Conservation (phyloP, 805 yeast genomes). For the Starmerella stellata region DNA sequence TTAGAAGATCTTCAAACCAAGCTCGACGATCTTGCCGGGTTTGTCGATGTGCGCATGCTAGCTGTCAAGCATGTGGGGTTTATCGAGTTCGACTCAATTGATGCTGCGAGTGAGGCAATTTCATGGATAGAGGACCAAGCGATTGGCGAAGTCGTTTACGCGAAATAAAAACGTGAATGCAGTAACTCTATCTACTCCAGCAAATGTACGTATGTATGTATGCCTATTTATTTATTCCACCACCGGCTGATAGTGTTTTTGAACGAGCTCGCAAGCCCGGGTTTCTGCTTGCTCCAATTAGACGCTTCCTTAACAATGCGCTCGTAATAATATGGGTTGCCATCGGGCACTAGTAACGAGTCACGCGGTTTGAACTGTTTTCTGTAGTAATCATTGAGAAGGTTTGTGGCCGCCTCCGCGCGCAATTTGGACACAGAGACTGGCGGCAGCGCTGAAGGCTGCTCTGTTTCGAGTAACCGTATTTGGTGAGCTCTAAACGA, state of each 20-base stretch:
- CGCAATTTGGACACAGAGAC: slow-evolving; percentile 17
- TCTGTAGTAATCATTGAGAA: slow-evolving; percentile 12
- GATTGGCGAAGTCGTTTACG: slow-evolving; percentile 11
- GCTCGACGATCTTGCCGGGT: slow-evolving; percentile 41
- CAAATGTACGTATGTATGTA: too few relatives aligned
- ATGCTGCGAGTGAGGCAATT: slow-evolving; percentile 10
- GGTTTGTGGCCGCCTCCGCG: slow-evolving; percentile 14
- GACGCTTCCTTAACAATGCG: slow-evolving; percentile 48
- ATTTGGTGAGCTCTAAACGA: slow-evolving; percentile 33
- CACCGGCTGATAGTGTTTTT: background rate
- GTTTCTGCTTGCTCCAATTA: background rate
- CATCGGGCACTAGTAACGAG: slow-evolving; percentile 59
- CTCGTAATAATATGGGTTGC: slow-evolving; percentile 62
- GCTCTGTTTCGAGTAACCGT: slow-evolving; percentile 24
- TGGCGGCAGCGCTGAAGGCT: slow-evolving; percentile 15
- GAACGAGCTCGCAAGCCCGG: background rate
- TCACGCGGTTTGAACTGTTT: slow-evolving; percentile 24
- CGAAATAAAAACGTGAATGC: too few relatives aligned
- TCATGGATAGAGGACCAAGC: background rate
- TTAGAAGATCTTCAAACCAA: slow-evolving; percentile 27
- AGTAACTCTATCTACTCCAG: too few relatives aligned
- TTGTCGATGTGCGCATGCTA: slow-evolving; percentile 48
- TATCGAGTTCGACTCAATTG: slow-evolving; percentile 40
- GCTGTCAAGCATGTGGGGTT: slow-evolving; percentile 55
- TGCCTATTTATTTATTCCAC: background rate